Conservation (phyloP, 2,329 filamentous ascomycete genomes). For the Ceratocystis colombiana region DNA sequence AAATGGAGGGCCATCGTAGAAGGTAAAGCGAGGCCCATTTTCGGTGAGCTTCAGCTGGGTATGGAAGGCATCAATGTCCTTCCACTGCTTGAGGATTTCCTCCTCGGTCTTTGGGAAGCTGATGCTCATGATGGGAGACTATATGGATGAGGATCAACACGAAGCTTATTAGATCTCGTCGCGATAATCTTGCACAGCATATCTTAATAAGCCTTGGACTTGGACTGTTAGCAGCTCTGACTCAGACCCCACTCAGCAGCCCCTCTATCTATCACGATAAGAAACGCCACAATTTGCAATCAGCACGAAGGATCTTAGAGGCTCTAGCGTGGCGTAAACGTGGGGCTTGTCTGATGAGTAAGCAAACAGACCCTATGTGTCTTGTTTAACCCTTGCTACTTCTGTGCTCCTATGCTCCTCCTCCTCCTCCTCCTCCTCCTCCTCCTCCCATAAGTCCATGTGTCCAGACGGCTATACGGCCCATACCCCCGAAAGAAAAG, state of each 20-base stretch:
- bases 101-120: slow-evolving; percentile 28
- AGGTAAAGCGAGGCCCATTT: slow-evolving; percentile 76
- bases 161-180: not conserved
- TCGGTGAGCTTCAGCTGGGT: slow-evolving; percentile 50
- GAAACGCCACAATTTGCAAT: slow-evolving; percentile 15
- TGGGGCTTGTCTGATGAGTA: no score
- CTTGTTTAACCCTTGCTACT: no score
- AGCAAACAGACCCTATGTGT: no score
- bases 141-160: not conserved
- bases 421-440: no score
- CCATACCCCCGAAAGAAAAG: no score
- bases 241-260: slow-evolving; percentile 24
- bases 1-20: slow-evolving; percentile 82
- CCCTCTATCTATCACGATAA: slow-evolving; percentile 17
- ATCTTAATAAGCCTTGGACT: slow-evolving; percentile 4
- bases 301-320: no score
- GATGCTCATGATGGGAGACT: slow-evolving; percentile 26
- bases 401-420: no score
- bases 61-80: slow-evolving; percentile 29
- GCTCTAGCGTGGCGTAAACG: no score
- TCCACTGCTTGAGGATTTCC: slow-evolving; percentile 27
- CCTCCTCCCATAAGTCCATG: no score
- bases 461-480: no score
- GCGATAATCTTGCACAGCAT: slow-evolving; percentile 3
- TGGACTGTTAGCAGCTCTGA: slow-evolving; percentile 7